A percentile compares a stretch with the other conserved stretches of the same genome.
Evolutionary conservation across 2,329 filamentous ascomycete genomes (phyloP).

Genomic region (Incumbomyces lentus): DNA sequence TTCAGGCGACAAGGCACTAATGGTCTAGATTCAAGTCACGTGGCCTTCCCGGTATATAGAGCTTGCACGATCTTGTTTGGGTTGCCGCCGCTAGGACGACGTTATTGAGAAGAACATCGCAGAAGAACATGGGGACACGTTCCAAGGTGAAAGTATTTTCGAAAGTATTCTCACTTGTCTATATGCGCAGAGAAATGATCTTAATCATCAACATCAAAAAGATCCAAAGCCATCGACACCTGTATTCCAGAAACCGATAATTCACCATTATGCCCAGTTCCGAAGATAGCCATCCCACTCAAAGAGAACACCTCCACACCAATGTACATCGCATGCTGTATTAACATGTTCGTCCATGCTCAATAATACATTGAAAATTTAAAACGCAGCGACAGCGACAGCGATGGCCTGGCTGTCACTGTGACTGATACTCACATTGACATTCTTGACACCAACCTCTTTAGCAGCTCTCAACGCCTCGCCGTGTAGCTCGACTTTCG

Average conservation of each 20-base stretch:
- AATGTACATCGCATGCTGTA: neutral
- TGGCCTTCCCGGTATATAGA: too few relatives aligned
- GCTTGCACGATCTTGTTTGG: too few relatives aligned
- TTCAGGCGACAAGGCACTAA: slow-evolving; percentile 1
- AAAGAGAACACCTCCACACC: neutral
- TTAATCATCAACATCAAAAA: neutral
- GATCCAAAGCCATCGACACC: neutral
- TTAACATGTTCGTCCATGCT: neutral
- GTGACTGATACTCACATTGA: slow-evolving; percentile 92
- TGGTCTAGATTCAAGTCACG: neutral
- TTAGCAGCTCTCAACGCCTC: slow-evolving; percentile 74
- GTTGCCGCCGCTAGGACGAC: too few relatives aligned
- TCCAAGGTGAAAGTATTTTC: slow-evolving; percentile 3
- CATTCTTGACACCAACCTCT: slow-evolving; percentile 73
- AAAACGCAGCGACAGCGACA: slow-evolving; percentile 77
- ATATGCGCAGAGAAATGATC: neutral
- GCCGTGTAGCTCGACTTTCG: slow-evolving; percentile 78
- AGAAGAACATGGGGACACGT: too few relatives aligned
- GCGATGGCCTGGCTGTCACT: slow-evolving; percentile 89
- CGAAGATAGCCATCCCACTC: neutral
- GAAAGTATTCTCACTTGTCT: slow-evolving; percentile 5
- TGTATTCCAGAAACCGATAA: too few relatives aligned
- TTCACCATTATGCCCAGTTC: too few relatives aligned
- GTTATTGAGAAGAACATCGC: too few relatives aligned
- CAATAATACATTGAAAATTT: slow-evolving; percentile 19